Conservation (phyloP, 2,329 filamentous ascomycete species). For the Emmonsia crescens region DNA sequence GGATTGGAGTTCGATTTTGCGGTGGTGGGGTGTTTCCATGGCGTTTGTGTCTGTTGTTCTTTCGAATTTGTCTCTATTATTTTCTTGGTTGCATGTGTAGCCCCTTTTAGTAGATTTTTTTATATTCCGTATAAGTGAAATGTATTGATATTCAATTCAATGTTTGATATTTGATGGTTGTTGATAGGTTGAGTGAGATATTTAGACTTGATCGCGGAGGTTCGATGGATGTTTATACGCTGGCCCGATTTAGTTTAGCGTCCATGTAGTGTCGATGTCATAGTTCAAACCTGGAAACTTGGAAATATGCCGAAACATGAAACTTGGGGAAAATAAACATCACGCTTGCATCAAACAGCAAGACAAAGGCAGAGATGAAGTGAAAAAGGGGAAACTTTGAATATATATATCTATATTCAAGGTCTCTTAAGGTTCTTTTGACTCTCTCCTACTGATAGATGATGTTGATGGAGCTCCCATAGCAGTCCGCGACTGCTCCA, state of each 20-base stretch:
- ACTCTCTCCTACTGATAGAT: not conserved
- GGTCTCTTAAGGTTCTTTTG: not conserved
- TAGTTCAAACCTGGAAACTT: not conserved
- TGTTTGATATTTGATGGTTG: not conserved
- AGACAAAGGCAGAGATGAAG: not conserved
- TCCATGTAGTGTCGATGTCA: not conserved
- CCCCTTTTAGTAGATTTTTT: not conserved
- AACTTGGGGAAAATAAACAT: not conserved
- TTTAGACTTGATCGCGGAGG: not conserved
- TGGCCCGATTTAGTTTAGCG: constrained; percentile 1
- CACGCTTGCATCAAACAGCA: not conserved
- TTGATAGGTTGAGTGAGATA: not conserved
- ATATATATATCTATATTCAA: not conserved
- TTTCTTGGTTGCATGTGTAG: not conserved
- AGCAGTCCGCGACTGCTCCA: constrained; percentile 1
- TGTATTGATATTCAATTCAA: not conserved
- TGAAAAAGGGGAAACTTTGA: too few species aligned
- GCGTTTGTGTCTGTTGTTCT: not conserved
- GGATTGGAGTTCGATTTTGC: constrained; percentile 43
- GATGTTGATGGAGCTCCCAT: not conserved
- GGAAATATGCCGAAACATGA: not conserved
- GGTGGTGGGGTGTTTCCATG: constrained; percentile 30
- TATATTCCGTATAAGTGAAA: not conserved
- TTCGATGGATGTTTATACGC: not conserved
- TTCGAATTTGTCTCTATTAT: not conserved